Evolutionary conservation across 2,329 filamentous ascomycete genomes (phyloP), one percentile per base, ranked within the genome.

Genomic region (Alternaria burnsii): DNA sequence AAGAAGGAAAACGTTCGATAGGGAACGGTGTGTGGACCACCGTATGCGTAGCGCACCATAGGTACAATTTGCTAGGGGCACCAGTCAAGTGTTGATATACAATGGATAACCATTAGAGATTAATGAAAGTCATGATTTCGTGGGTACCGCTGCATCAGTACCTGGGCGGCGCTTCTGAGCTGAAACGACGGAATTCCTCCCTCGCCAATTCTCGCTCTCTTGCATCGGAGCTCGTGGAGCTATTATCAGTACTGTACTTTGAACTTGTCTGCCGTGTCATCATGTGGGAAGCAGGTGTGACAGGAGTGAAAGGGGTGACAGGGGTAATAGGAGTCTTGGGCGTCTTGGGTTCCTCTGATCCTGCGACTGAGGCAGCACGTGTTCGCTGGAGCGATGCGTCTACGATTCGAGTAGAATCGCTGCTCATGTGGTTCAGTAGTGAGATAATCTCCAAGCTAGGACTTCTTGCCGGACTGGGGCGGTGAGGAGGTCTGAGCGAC

Each of bases 391-490:
- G 42, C 8, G 58, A 65, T 41, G 67, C 50, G 30, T 71, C 66
- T 10, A 61, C 30, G 40, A 67, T 52, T 51, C 59, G 66, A 18
- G 53, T 57, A 41, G 46, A 59, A 18, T 58, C 52, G 18, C 22
- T 50, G 18, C 55, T 60, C 52, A 61, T 62, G 50, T 46, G 52
- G 52, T 62, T 62, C 20, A 63, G 34, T 2, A 69, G 57, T 2
- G 61, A 58, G 30, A 71, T 70, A 52, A 71, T 59, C 56, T 71
- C 69, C 3, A 69, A 55, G 44, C 66, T 70, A 14, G 66, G 62
- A 18, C 20, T 61, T 4, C 7, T 22, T 9, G 50, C 18, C 16
- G 48, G 43, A 10, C 26, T 34, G 8, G 55, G 38, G 12, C 61
- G 64, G 1, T 46, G 55, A 16, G 48, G 30, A 3, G 60, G 46